A percentile compares a stretch with the other conserved stretches of the same genome.
phyloP scores from a whole-genome alignment of 768 basidiomycete species.

The Mycena polygramma region DNA sequence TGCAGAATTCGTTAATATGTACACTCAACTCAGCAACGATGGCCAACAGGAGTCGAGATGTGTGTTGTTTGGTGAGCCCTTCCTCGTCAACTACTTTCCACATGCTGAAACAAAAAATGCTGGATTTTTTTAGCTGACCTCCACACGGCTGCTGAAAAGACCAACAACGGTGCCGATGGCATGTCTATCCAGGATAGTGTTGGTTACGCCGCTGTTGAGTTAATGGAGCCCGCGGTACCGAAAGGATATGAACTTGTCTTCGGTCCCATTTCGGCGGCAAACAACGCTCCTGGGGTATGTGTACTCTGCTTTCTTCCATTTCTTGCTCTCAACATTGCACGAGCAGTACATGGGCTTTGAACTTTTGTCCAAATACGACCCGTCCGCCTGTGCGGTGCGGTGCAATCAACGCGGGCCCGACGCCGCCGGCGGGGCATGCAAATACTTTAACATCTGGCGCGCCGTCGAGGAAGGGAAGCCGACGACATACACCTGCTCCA shows the following conservation, averaged over 20 bases:
- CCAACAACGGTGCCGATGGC: slow-evolving; percentile 27
- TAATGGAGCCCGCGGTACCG: slow-evolving; percentile 28
- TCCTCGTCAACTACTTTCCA: neutral
- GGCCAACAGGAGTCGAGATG: slow-evolving; percentile 41
- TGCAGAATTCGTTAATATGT: slow-evolving; percentile 39
- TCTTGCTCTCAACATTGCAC: neutral
- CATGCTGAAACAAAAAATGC: neutral
- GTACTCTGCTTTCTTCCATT: neutral
- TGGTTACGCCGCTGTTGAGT: slow-evolving; percentile 35
- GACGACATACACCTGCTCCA: slow-evolving; percentile 36
- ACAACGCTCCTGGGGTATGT: slow-evolving; percentile 39
- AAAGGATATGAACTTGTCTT: slow-evolving; percentile 40
- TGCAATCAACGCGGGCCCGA: slow-evolving; percentile 33
- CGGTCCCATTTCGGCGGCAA: slow-evolving; percentile 40
- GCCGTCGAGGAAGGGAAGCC: slow-evolving; percentile 17
- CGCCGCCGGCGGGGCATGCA: slow-evolving; percentile 30
- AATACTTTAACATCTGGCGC: slow-evolving; percentile 40
- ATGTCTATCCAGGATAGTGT: slow-evolving; percentile 36
- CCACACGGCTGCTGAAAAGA: slow-evolving; percentile 37
- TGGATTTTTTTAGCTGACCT: slow-evolving; percentile 41
- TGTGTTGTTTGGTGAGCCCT: slow-evolving; percentile 31
- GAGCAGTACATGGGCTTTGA: slow-evolving; percentile 39
- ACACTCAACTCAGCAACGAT: slow-evolving; percentile 38
- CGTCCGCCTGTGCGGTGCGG: slow-evolving; percentile 29
- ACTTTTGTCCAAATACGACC: slow-evolving; percentile 34